phyloP scores from a whole-genome alignment of 305 asterid species.

The Fraxinus xanthoxyloides region DNA sequence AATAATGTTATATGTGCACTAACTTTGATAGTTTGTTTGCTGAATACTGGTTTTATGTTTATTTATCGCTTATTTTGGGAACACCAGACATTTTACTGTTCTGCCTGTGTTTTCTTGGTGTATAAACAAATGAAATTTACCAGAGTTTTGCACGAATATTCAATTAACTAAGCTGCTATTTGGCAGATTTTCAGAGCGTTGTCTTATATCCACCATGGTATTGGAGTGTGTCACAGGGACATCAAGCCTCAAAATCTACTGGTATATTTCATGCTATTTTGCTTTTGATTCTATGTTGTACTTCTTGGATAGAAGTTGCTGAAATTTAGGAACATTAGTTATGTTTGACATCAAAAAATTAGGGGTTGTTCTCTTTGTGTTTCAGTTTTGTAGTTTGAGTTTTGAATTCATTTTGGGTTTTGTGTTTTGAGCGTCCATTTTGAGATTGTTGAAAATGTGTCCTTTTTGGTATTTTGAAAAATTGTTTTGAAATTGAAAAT shows the following conservation, averaged over 20 bases:
- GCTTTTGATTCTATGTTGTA: background rate
- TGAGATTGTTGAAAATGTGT: no score
- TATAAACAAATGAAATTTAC: background rate
- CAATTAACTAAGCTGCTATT: conserved; percentile 1
- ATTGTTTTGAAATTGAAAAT: no score
- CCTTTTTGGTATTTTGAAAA: no score
- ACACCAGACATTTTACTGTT: background rate
- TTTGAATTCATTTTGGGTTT: no score
- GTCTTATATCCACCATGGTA: conserved; percentile 74
- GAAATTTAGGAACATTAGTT: background rate
- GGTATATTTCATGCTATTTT: conserved; percentile 22
- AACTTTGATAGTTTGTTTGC: background rate
- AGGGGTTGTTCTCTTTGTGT: no score
- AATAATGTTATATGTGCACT: background rate
- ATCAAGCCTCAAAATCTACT: conserved; percentile 82
- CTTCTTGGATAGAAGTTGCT: background rate
- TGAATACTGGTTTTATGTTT: background rate
- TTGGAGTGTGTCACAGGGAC: conserved; percentile 96
- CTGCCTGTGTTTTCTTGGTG: background rate
- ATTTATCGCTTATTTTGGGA: background rate
- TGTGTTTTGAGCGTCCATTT: no score
- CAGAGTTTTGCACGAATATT: background rate
- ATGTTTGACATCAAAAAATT: background rate
- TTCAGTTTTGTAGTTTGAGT: no score
- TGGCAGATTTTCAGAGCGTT: conserved; percentile 87